Percentiles rank a stretch among this genome's conserved stretches.
Conservation (phyloP, 2,329 filamentous ascomycete genomes). For the Aschersonia sp. region DNA sequence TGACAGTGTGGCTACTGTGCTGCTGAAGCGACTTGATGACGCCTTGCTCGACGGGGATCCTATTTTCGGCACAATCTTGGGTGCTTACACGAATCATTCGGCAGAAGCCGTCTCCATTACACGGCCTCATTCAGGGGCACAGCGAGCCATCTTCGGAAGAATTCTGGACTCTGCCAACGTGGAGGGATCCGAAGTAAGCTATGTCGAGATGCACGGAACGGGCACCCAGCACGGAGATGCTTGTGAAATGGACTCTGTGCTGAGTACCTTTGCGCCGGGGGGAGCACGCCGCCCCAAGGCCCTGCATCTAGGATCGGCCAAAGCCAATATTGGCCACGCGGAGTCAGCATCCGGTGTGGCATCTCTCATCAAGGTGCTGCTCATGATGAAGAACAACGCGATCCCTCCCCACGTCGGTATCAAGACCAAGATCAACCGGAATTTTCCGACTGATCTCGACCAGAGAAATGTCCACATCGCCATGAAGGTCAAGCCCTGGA, state of each 20-base stretch:
- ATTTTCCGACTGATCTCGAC: slow-evolving; percentile 40
- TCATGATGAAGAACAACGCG: slow-evolving; percentile 47
- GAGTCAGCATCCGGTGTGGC: slow-evolving; percentile 47
- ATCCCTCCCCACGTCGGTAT: slow-evolving; percentile 57
- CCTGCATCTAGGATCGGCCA: slow-evolving; percentile 47
- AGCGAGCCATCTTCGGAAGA: slow-evolving; percentile 50
- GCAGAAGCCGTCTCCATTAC: slow-evolving; percentile 73
- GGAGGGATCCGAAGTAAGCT: slow-evolving; percentile 62
- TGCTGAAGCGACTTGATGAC: slow-evolving; percentile 69
- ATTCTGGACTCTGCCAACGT: slow-evolving; percentile 60
- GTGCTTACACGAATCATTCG: slow-evolving; percentile 66
- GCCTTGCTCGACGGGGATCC: slow-evolving; percentile 63
- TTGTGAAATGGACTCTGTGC: slow-evolving; percentile 69
- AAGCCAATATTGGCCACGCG: slow-evolving; percentile 49
- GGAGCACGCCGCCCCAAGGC: slow-evolving; percentile 32
- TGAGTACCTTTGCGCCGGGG: slow-evolving; percentile 35
- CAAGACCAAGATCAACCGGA: slow-evolving; percentile 46
- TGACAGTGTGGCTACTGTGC: slow-evolving; percentile 58
- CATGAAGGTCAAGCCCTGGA: slow-evolving; percentile 34
- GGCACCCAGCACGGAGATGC: slow-evolving; percentile 81
- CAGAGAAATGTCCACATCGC: slow-evolving; percentile 46
- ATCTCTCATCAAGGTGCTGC: slow-evolving; percentile 47
- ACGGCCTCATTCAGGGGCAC: slow-evolving; percentile 64
- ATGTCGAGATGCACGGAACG: slow-evolving; percentile 86
- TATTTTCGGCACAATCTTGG: slow-evolving; percentile 62